Evolutionary conservation across 2,329 filamentous ascomycete genomes (phyloP).

Genomic region (Grosmannia huntii): DNA sequence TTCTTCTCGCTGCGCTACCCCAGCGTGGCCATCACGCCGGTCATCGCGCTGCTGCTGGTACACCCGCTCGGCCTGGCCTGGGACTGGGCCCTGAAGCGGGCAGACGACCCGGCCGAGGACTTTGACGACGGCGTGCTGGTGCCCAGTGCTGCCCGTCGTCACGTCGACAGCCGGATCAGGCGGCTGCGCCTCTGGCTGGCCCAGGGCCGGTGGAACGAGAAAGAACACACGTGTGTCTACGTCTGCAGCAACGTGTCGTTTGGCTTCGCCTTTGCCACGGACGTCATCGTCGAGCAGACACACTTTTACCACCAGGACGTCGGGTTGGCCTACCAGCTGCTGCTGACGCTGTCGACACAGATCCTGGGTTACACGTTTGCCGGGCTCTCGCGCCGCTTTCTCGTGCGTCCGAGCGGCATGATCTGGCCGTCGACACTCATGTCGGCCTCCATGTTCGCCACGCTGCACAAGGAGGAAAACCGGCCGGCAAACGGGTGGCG

Average conservation of each 20-base stretch:
- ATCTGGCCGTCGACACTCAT: slow-evolving; percentile 85
- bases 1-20: slow-evolving; percentile 88
- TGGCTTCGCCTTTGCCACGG: slow-evolving; percentile 78
- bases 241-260: slow-evolving; percentile 85
- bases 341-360: slow-evolving; percentile 76
- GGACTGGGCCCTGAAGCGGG: slow-evolving; percentile 61
- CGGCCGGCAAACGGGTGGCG: slow-evolving; percentile 71
- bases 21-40: slow-evolving; percentile 77
- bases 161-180: slow-evolving; percentile 9
- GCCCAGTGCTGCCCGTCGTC: slow-evolving; percentile 8
- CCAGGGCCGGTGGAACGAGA: slow-evolving; percentile 76
- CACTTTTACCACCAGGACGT: slow-evolving; percentile 79
- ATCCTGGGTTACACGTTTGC: slow-evolving; percentile 80
- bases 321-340: slow-evolving; percentile 62
- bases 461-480: slow-evolving; percentile 74
- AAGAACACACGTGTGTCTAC: slow-evolving; percentile 80
- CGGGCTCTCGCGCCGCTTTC: slow-evolving; percentile 65
- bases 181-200: slow-evolving; percentile 59
- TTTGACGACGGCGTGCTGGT: slow-evolving; percentile 30
- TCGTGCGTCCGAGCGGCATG: slow-evolving; percentile 78
- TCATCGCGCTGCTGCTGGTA: slow-evolving; percentile 74
- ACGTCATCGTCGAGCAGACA: slow-evolving; percentile 82
- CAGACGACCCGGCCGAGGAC: slow-evolving; percentile 34
- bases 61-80: slow-evolving; percentile 73
- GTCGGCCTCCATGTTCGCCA: slow-evolving; percentile 81